Percentiles rank a stretch among this genome's conserved stretches.
phyloP scores from a whole-genome alignment of 1,139 yeast species.

The Candida tetrigidarum region DNA sequence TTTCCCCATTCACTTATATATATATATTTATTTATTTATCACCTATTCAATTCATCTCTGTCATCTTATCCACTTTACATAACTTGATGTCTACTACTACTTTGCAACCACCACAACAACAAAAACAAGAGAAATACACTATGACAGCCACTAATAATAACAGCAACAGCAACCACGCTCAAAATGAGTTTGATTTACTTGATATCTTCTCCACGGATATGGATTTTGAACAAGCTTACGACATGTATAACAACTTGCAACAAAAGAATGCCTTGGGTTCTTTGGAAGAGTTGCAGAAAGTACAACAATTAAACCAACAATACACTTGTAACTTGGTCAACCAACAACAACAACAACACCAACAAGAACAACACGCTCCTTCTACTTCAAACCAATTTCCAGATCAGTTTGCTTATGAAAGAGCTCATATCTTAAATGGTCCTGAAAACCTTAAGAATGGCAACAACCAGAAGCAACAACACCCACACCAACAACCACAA shows the following conservation, averaged over 20 bases:
- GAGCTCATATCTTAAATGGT: slow-evolving; percentile 18
- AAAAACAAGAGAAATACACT: too few species aligned
- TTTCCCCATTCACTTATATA: too few species aligned
- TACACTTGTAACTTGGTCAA: slow-evolving; percentile 15
- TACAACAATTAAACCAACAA: slow-evolving; percentile 36
- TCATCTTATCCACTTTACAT: not conserved
- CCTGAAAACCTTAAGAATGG: slow-evolving; percentile 1
- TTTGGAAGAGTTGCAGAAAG: slow-evolving; percentile 44
- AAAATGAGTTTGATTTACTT: slow-evolving; percentile 24
- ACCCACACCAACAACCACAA: slow-evolving; percentile 15
- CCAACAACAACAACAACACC: too few species aligned
- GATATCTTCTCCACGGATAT: slow-evolving; percentile 44
- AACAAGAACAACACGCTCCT: too few species aligned
- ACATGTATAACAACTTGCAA: slow-evolving; percentile 44
- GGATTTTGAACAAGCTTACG: slow-evolving; percentile 54
- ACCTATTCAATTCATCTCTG: not conserved
- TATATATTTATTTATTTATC: too few species aligned
- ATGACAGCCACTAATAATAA: not conserved
- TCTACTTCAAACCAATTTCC: slow-evolving; percentile 11
- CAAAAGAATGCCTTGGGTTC: slow-evolving; percentile 42
- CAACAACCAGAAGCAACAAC: slow-evolving; percentile 13
- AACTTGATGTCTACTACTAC: not conserved
- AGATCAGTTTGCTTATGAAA: slow-evolving; percentile 17
- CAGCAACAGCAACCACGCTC: not conserved
- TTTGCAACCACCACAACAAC: not conserved